Evolutionary conservation across 768 basidiomycete species (phyloP).

Genomic region (Hypsizygus marmoreus): DNA sequence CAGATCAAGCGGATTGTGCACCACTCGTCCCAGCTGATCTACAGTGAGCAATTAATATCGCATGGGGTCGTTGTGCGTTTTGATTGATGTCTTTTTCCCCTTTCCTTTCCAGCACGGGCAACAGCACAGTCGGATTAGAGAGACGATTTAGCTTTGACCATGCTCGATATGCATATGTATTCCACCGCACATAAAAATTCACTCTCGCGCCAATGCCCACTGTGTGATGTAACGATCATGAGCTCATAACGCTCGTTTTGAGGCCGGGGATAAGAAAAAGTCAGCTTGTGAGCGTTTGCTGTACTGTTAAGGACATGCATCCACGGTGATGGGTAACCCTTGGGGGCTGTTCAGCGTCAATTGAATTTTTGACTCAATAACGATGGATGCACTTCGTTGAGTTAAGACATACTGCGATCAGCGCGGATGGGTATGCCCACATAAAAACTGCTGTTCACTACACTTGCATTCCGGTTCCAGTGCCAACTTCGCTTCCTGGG

Average conservation of each 20-base stretch:
- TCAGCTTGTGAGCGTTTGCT: no score
- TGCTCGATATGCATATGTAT: constrained; percentile 33
- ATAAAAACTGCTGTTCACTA: no score
- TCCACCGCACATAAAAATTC: constrained; percentile 37
- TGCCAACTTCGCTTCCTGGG: no score
- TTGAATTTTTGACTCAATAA: no score
- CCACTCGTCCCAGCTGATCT: constrained; percentile 91
- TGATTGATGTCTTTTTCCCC: neutral
- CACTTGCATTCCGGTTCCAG: no score
- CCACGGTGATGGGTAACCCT: no score
- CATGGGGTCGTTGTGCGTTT: neutral
- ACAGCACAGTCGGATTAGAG: constrained; percentile 50
- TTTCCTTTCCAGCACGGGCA: constrained; percentile 42
- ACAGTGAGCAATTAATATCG: constrained; percentile 83
- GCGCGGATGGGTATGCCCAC: no score
- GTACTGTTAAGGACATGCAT: no score
- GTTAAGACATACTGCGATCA: no score
- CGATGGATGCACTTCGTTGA: no score
- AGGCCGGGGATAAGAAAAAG: no score
- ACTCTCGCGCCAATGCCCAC: constrained; percentile 13
- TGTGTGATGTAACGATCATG: neutral
- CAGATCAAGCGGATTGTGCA: constrained; percentile 96
- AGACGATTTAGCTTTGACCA: constrained; percentile 16
- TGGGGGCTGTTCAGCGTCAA: no score
- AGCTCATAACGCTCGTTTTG: constrained; percentile 2